Conservation (phyloP, 2,329 filamentous ascomycete genomes). For the Arthrobotrys pseudoclavata region DNA sequence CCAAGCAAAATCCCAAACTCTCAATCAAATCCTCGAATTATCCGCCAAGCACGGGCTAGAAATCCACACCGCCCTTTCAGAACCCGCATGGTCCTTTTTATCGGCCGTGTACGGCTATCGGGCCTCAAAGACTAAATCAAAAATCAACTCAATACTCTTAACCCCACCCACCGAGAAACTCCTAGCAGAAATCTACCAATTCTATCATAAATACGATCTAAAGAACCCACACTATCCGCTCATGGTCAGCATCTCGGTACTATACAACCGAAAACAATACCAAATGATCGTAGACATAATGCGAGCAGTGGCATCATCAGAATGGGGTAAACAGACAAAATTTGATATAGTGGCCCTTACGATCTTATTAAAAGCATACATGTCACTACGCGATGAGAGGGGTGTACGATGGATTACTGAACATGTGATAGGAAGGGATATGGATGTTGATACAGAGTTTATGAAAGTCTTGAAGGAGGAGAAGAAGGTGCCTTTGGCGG, state of each 20-base stretch:
- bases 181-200: slow-evolving; percentile 59
- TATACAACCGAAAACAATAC: slow-evolving; percentile 54
- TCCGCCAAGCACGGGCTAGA: slow-evolving; percentile 39
- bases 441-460: slow-evolving; percentile 44
- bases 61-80: slow-evolving; percentile 36
- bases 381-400: slow-evolving; percentile 58
- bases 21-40: slow-evolving; percentile 44
- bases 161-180: slow-evolving; percentile 25
- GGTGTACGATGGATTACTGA: slow-evolving; percentile 61
- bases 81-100: slow-evolving; percentile 38
- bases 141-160: slow-evolving; percentile 26
- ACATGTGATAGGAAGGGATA: slow-evolving; percentile 28
- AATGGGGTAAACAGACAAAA: slow-evolving; percentile 56
- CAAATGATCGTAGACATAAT: slow-evolving; percentile 60
- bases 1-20: slow-evolving; percentile 30
- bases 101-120: slow-evolving; percentile 45
- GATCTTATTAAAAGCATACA: slow-evolving; percentile 61
- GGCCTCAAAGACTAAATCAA: slow-evolving; percentile 18
- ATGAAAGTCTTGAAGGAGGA: slow-evolving; percentile 41
- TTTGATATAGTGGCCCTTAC: slow-evolving; percentile 62
- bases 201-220: slow-evolving; percentile 58
- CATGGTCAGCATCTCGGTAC: slow-evolving; percentile 60
- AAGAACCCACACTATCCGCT: slow-evolving; percentile 61
- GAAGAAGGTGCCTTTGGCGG: slow-evolving; percentile 31
- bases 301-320: slow-evolving; percentile 59